These are phyloP conservation scores for Leishmania tropica DNA, from an alignment of 208 protist species.

Conservation along the genomic window DNA sequence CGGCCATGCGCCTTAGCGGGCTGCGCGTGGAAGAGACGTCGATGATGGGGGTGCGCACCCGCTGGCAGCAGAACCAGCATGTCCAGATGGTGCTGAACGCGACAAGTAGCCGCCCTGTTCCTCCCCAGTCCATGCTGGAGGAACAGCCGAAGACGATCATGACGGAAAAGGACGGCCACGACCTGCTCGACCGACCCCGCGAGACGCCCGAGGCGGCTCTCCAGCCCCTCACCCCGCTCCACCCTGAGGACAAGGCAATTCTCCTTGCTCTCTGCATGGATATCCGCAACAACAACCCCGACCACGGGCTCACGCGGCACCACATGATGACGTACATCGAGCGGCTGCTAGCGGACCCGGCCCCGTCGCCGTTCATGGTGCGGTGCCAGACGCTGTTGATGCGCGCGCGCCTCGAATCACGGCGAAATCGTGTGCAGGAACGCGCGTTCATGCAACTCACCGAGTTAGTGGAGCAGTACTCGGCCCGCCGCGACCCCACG, in stretches of 20 bases:
- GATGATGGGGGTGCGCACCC: slow-evolving; percentile 90
- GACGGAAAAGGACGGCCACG: slow-evolving; percentile 83
- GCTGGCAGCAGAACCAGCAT: slow-evolving; percentile 88
- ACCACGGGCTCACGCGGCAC: slow-evolving; percentile 88
- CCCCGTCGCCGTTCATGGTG: slow-evolving; percentile 74
- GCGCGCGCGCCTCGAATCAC: slow-evolving; percentile 74
- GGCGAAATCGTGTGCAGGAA: slow-evolving; percentile 81
- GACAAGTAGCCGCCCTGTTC: slow-evolving; percentile 37
- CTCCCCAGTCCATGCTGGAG: slow-evolving; percentile 28
- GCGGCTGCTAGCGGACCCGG: slow-evolving; percentile 78
- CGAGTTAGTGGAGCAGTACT: slow-evolving; percentile 88
- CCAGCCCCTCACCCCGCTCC: slow-evolving; percentile 51
- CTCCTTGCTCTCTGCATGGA: slow-evolving; percentile 86
- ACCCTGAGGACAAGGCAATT: slow-evolving; percentile 87
- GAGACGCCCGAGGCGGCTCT: slow-evolving; percentile 46
- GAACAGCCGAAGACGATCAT: slow-evolving; percentile 61
- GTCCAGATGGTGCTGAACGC: slow-evolving; percentile 88
- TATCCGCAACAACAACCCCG: slow-evolving; percentile 88
- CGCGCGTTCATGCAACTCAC: slow-evolving; percentile 90
- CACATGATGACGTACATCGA: slow-evolving; percentile 92
- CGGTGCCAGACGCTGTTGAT: slow-evolving; percentile 76
- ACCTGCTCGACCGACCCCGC: slow-evolving; percentile 81
- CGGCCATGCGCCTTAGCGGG: slow-evolving; percentile 63
- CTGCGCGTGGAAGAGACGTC: slow-evolving; percentile 74
- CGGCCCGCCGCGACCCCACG: slow-evolving; percentile 48